Evolutionary conservation across 202 grass and related monocot genomes (phyloP), one percentile per base, ranked within the genome.

Genomic region (Digitaria exilis): DNA sequence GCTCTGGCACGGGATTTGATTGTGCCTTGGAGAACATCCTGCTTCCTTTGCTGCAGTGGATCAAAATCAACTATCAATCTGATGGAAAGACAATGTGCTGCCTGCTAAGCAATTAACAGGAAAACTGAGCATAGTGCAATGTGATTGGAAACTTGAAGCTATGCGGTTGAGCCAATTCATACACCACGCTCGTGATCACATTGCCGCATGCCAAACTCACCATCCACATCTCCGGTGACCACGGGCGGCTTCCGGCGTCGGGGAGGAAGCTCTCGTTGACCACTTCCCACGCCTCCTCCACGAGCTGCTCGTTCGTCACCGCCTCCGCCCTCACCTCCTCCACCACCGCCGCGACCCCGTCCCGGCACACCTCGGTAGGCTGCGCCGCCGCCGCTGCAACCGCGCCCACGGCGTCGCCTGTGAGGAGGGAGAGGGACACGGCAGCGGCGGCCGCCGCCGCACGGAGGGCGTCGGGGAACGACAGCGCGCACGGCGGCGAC

Each of bases 271-370:
- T 89, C 77, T 98, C 92, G 56, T 94, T 87, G 65, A 98, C 89
- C 59, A 98, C 91, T 74, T 98, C 96, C 96, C 93, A 98, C 21
- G 93, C 96, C 87, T 98, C 96, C 78, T 94, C 87, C 55, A 98
- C 89, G 55, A 98, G 96, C 29, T 75, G 76, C 78, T 98, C 93
- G 66, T 96, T 94, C 28, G 96, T 98, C 69, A 92, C 78, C 57
- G 78, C 48, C 43, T 89, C 85, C 16, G 79, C 71, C 80, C 70
- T 82, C 49, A 77, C 76, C 51, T 84, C 87, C 31, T 45, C 84
- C 16, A 21, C 69, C 17, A 31, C 24, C 67, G 43, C 58, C 13
- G 41, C 55, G 65, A 1, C 80, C 70, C 17, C 79, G 31, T 43
- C 66, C 24, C 11, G 65, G 79, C 85, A 98, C 43, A 84, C 55